A percentile compares a stretch with the other conserved stretches of the same genome.
These are phyloP conservation scores for button mushroom (Agaricus bisporus) DNA, from an alignment of 768 basidiomycete species.

Conservation along the genomic window DNA sequence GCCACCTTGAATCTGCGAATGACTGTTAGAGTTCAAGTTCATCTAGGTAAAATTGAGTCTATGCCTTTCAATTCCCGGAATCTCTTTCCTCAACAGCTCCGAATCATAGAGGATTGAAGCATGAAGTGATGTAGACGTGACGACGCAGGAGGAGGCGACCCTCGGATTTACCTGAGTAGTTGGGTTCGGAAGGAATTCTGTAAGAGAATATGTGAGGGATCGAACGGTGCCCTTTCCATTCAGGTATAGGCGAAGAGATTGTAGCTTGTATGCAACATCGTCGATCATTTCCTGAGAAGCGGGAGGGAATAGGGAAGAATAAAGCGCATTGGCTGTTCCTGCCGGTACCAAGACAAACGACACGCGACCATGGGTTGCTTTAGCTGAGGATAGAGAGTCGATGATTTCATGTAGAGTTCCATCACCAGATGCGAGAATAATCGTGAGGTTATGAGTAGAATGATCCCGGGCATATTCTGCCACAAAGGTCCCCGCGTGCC, in stretches of 20 bases:
- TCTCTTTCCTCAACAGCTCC: slow-evolving; percentile 58
- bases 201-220: slow-evolving; percentile 48
- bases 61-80: slow-evolving; percentile 66
- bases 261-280: slow-evolving; percentile 36
- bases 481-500: slow-evolving; percentile 49
- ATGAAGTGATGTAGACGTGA: slow-evolving; percentile 81
- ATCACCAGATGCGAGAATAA: slow-evolving; percentile 79
- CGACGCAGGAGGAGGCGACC: slow-evolving; percentile 59
- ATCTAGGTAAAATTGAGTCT: slow-evolving; percentile 13
- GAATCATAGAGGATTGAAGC: slow-evolving; percentile 82
- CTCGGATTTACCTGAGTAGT: slow-evolving; percentile 16
- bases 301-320: slow-evolving; percentile 68
- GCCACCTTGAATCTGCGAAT: slow-evolving; percentile 74
- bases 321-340: slow-evolving; percentile 94
- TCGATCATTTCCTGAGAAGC: slow-evolving; percentile 14
- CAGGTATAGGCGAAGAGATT: slow-evolving; percentile 51
- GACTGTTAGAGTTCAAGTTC: slow-evolving; percentile 5
- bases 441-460: slow-evolving; percentile 21
- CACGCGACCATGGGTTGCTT: slow-evolving; percentile 20
- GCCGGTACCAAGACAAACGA: slow-evolving; percentile 56
- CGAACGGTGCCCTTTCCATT: slow-evolving; percentile 25
- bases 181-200: slow-evolving; percentile 33
- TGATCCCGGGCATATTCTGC: slow-evolving; percentile 29
- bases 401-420: slow-evolving; percentile 90
- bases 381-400: slow-evolving; percentile 40